Evolutionary conservation across 176 grass and related monocot species (phyloP).

Genomic region (Eremochloa ophiuroides): DNA sequence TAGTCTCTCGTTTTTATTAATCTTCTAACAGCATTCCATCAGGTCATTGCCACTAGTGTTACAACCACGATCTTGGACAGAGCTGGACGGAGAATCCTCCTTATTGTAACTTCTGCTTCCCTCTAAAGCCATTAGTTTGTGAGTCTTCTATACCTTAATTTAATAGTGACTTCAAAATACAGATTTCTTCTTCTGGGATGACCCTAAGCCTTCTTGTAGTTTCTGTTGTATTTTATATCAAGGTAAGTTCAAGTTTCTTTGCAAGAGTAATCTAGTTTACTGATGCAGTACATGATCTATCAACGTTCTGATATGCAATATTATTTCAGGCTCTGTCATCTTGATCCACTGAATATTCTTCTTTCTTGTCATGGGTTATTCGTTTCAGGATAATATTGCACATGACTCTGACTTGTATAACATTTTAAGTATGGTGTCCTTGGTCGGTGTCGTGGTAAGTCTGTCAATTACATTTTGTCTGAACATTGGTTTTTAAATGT

Average conservation of each 20-base stretch:
- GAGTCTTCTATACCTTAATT: neutral
- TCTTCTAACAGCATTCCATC: constrained; percentile 18
- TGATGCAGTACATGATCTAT: neutral
- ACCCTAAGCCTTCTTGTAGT: constrained; percentile 78
- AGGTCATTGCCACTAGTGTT: constrained; percentile 85
- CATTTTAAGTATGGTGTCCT: constrained; percentile 70
- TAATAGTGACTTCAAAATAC: constrained; percentile 35
- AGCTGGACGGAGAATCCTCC: constrained; percentile 86
- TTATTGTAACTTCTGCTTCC: constrained; percentile 53
- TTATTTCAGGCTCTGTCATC: neutral
- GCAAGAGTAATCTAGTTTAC: neutral
- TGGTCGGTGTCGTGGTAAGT: constrained; percentile 85
- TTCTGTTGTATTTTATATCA: constrained; percentile 71
- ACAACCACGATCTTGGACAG: constrained; percentile 86
- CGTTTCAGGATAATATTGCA: constrained; percentile 52
- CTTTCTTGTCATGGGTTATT: constrained; percentile 10
- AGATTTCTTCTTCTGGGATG: constrained; percentile 78
- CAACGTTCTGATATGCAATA: neutral
- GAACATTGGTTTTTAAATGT: neutral
- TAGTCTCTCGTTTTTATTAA: neutral
- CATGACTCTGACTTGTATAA: constrained; percentile 56
- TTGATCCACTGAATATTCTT: neutral
- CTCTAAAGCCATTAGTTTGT: neutral
- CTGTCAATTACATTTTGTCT: neutral
- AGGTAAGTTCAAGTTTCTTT: constrained; percentile 39